Evolutionary conservation across 176 grass and related monocot genomes (phyloP).

Genomic region (barley (Hordeum vulgare)): MorexV3_pseudomolecules_assembly NC_058518.1:386524669-386525168

Average conservation of each 20-base stretch:
- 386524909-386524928: conserved; percentile 4
- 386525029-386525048: background rate
- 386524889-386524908: background rate
- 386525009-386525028: background rate
- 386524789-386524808: background rate
- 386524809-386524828: background rate
- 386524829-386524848: background rate
- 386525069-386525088: background rate
- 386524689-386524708: background rate
- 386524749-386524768: background rate
- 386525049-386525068: background rate
- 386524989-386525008: background rate
- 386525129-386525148: too few relatives aligned
- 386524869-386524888: background rate
- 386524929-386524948: background rate
- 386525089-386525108: background rate
- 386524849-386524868: background rate
- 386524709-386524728: background rate
- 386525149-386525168: too few relatives aligned
- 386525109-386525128: too few relatives aligned
- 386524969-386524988: background rate
- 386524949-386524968: background rate
- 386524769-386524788: background rate
- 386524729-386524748: background rate
- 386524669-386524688: background rate